phyloP scores from a whole-genome alignment of 805 yeast genomes.

The Candida ficus region DNA sequence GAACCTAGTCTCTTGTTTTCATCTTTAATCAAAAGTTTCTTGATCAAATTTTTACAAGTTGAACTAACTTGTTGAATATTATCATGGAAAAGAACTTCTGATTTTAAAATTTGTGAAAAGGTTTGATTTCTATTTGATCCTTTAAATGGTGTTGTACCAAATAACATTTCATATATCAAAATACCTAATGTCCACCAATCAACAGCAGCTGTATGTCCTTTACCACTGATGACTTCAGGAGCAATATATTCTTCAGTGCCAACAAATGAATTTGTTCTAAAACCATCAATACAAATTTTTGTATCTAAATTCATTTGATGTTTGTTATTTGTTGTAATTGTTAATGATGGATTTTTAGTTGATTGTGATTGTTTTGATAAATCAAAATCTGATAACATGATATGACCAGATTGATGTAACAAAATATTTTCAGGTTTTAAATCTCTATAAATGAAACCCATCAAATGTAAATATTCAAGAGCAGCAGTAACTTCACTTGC shows the following conservation, averaged over 20 bases:
- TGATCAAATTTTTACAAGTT: slow-evolving; percentile 72
- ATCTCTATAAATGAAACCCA: slow-evolving; percentile 97
- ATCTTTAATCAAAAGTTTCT: slow-evolving; percentile 80
- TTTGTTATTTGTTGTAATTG: slow-evolving; percentile 27
- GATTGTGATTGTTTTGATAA: slow-evolving; percentile 82
- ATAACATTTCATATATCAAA: slow-evolving; percentile 87
- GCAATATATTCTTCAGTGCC: slow-evolving; percentile 99
- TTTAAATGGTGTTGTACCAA: slow-evolving; percentile 94
- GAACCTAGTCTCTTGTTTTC: slow-evolving; percentile 88
- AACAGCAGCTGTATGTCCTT: slow-evolving; percentile 96
- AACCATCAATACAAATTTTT: slow-evolving; percentile 91
- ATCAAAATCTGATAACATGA: slow-evolving; percentile 96
- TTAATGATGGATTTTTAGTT: slow-evolving; percentile 68
- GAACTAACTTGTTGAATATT: slow-evolving; percentile 55
- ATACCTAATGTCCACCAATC: slow-evolving; percentile 99
- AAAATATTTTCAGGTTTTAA: slow-evolving; percentile 94
- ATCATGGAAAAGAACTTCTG: slow-evolving; percentile 78
- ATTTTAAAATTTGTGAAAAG: slow-evolving; percentile 79
- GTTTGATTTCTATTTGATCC: slow-evolving; percentile 87
- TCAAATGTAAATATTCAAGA: slow-evolving; percentile 86
- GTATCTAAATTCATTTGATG: slow-evolving; percentile 76
- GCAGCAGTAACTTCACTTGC: slow-evolving; percentile 98
- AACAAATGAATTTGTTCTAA: slow-evolving; percentile 95
- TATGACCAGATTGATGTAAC: slow-evolving; percentile 95
- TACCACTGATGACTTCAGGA: slow-evolving; percentile 95